Base-by-base conservation (phyloP, 2,329 filamentous ascomycete species). In the Hansfordia pulvinata region DNA sequence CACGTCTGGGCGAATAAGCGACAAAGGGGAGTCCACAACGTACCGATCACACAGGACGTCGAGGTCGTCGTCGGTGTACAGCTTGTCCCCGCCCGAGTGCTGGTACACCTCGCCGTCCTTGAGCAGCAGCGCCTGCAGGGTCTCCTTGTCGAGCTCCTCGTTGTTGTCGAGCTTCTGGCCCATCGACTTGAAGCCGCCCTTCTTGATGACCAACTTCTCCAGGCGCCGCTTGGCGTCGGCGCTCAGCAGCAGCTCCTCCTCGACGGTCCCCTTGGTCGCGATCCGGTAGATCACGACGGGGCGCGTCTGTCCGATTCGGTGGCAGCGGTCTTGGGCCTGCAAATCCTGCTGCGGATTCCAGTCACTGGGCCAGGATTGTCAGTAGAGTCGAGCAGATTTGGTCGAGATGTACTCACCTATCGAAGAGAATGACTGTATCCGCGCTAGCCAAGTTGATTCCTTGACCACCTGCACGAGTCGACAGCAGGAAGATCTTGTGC, bases 331-430 rank as follows among this genome's bases (percentile, higher is more conserved):
- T 52, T 96, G 90, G 0, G 90, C 90, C 46, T 98, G 90, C 0
- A 98, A 62, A 49, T 98, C 90, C 46, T 94, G 88, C 48, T 98
- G 90, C 0, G 90, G 90, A 41, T 98, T 98, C 75, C 88, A 94
- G 42, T 93, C 70, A 3, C 56, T 62, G 17, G 10, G 14, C 27
- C 17, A 29, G n/a, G 18, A 41, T 34, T 39, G 35, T 14, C 14
- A 25, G 8, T 8, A 4, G n/a, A 14, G 7, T 7, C 17, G 14
- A 6, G 3, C 8, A 10, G 6, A 6, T 10, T 12, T 11, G 3
- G n/a, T 8, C 12, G 8, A 10, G 12, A 14, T 5, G 4, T 10
- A 25, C 39, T 38, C 29, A 48, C 46, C 65, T 74, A 50, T 96
- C 88, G 39, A 90, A 96, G 0, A 96, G 62, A 23, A 96, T 79